A percentile compares a stretch with the other conserved stretches of the same genome.
phyloP scores from a whole-genome alignment of 2,329 filamentous ascomycete species.

The Neurospora sp. region DNA sequence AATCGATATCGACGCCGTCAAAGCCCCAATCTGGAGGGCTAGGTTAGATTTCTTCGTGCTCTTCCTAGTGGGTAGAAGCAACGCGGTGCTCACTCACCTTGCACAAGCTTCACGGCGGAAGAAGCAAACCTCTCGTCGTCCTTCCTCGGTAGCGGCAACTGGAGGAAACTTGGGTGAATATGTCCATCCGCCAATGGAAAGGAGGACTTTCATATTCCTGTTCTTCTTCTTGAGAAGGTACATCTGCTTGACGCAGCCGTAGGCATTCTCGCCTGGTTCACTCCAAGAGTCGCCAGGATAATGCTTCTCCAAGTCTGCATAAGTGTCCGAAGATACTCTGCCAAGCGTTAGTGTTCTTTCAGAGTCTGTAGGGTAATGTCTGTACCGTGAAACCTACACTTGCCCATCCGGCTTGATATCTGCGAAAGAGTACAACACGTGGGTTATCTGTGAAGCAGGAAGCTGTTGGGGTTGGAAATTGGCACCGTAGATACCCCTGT shows the following conservation, averaged over 20 bases:
- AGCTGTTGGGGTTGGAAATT: conserved; percentile 57
- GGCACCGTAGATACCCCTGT: conserved; percentile 30
- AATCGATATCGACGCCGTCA: conserved; percentile 47
- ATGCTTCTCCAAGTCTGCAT: conserved; percentile 56
- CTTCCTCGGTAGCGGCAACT: conserved; percentile 49
- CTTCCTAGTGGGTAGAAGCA: not conserved
- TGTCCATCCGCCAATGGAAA: conserved; percentile 75
- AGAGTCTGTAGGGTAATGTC: not conserved
- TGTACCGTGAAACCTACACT: conserved; percentile 27
- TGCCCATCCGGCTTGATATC: conserved; percentile 35
- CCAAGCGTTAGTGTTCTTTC: conserved; percentile 11
- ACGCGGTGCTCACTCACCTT: conserved; percentile 18
- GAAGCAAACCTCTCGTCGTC: conserved; percentile 57
- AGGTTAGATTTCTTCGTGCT: not conserved
- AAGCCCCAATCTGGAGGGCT: conserved; percentile 46
- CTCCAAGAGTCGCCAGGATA: conserved; percentile 56
- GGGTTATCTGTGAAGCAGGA: conserved; percentile 58
- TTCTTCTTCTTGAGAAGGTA: conserved; percentile 67
- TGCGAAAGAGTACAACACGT: conserved; percentile 55
- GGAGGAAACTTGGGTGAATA: conserved; percentile 60
- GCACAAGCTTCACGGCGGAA: conserved; percentile 57
- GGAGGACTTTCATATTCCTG: conserved; percentile 65
- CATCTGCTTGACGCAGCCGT: conserved; percentile 70
- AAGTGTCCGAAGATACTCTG: conserved; percentile 46
- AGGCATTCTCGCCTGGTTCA: conserved; percentile 53